These are phyloP conservation scores for Barnettozyma sucrosica DNA, from an alignment of 805 yeast genomes.

Conservation along the genomic window DNA sequence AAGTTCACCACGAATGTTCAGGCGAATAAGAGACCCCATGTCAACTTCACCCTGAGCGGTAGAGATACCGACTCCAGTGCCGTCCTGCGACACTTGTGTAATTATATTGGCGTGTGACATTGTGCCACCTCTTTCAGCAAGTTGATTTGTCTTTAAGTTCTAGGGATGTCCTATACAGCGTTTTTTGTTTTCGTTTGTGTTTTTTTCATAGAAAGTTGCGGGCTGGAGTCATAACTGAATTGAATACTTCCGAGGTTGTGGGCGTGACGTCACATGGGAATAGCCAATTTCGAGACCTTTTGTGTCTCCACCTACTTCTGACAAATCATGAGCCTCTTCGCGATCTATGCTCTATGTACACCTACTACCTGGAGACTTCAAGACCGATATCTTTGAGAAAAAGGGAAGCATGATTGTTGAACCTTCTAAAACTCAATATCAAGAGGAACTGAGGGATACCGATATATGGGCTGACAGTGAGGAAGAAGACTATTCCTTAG, in stretches of 20 bases:
- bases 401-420: background rate
- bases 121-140: background rate
- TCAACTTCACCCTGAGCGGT: constrained; percentile 26
- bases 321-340: background rate
- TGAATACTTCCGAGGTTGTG: background rate
- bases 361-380: no score
- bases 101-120: constrained; percentile 39
- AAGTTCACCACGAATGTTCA: constrained; percentile 68
- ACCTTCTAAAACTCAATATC: background rate
- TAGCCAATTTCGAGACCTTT: background rate
- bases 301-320: background rate
- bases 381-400: background rate
- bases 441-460: constrained; percentile 12
- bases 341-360: no score
- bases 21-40: constrained; percentile 60
- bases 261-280: background rate
- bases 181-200: background rate
- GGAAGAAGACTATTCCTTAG: constrained; percentile 21
- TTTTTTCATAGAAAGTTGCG: background rate
- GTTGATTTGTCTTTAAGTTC: background rate
- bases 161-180: background rate
- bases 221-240: background rate
- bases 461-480: constrained; percentile 32
- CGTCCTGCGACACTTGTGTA: constrained; percentile 62
- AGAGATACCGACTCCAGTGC: constrained; percentile 8